Evolutionary conservation across 306 rosid genomes (phyloP).

Genomic region (Senna siamea): DNA sequence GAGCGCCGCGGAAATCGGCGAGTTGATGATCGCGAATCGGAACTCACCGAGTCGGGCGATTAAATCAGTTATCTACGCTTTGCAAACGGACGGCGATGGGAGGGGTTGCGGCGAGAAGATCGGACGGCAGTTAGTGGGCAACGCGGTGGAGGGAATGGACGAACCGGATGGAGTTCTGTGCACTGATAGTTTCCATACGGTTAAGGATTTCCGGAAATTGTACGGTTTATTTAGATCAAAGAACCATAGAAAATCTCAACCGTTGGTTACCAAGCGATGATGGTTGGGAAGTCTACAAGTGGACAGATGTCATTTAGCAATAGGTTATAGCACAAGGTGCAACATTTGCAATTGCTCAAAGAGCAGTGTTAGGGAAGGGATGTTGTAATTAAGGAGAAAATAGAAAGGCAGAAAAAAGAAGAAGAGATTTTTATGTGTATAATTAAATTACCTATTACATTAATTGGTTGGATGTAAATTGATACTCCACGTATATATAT

Average conservation of each 20-base stretch:
- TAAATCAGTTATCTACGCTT: constrained; percentile 68
- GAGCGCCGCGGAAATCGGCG: constrained; percentile 84
- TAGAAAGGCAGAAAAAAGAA: background rate
- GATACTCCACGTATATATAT: constrained; percentile 6
- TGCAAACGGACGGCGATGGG: constrained; percentile 78
- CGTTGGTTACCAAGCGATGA: constrained; percentile 3
- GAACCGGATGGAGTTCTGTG: constrained; percentile 44
- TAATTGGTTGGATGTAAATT: constrained; percentile 22
- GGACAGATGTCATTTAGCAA: background rate
- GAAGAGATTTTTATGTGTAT: background rate
- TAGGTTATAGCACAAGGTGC: background rate
- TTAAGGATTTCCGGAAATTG: constrained; percentile 58
- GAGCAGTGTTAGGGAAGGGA: too few relatives aligned
- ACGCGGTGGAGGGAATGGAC: constrained; percentile 23
- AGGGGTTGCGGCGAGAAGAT: constrained; percentile 51
- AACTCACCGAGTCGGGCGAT: constrained; percentile 88
- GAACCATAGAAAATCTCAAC: constrained; percentile 47
- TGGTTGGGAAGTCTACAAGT: too few relatives aligned
- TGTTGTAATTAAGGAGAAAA: background rate
- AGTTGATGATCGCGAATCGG: constrained; percentile 80
- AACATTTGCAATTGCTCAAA: background rate
- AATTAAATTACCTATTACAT: constrained; percentile 18
- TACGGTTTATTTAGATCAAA: constrained; percentile 61
- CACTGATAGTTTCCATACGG: constrained; percentile 48
- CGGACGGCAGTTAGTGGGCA: constrained; percentile 44